Evolutionary conservation across 106 monocot species (phyloP), one percentile per base, ranked within the genome.

Genomic region (Phalaenopsis equestris): DNA sequence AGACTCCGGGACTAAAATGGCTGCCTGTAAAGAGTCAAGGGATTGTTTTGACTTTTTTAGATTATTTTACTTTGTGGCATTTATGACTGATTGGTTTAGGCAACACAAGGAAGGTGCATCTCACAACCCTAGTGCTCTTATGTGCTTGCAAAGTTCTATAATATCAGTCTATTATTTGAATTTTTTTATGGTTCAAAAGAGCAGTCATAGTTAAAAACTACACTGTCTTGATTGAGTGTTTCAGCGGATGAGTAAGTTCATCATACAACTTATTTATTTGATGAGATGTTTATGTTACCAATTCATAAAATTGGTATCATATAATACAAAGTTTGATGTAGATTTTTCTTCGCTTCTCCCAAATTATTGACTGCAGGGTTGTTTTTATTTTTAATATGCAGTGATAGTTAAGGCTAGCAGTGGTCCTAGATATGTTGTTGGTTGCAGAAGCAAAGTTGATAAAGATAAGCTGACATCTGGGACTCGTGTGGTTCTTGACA

Each of bases 401-500:
- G 97, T 98, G 74, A 94, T 98, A 80, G 97, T 98, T 37, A 98
- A 98, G 83, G 94, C 97, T 65, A 98, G 97, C 68, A 98, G 97
- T 79, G 97, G 97, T n/a, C 97, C 97, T 39, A 92, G 97, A 84
- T 98, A 98, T 89, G 97, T 98, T 45, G 97, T 98, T 84, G 97
- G 97, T 68, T 98, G 97, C 83, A 90, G 97, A 11, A 98, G 94
- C 75, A 98, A 98, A 82, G 97, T 98, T 73, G 97, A 98, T 72
- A 92, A 92, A 78, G 94, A 92, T 81, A 98, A 98, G 75, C 84
- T 98, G 23, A 92, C 89, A 81, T 80, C 97, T 81, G 97, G 97
- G 78, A 98, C 97, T 48, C 94, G 97, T 81, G 92, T 98, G 9
- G 97, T 98, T 55, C 94, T 98, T 79, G 97, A 98, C 79, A 98